Percentiles rank a stretch among this genome's conserved stretches.
Evolutionary conservation across 495 filamentous ascomycete species (phyloP).

Genomic region (Parmelia sp.): DNA sequence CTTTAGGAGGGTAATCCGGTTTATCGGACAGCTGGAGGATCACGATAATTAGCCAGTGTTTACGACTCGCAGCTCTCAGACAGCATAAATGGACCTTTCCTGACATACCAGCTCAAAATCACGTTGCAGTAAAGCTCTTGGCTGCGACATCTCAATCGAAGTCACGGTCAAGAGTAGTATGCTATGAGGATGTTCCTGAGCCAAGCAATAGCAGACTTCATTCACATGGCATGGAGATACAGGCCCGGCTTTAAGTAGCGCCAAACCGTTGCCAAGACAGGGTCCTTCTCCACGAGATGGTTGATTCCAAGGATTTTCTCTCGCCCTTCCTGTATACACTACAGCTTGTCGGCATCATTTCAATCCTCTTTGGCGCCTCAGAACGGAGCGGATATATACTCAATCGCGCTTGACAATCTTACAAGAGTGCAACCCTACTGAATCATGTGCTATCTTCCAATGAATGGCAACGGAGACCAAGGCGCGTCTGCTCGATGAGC

Average conservation of each 20-base stretch:
- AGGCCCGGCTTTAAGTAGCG: too few species aligned
- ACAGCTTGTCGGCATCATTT: too few species aligned
- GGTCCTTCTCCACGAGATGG: not conserved
- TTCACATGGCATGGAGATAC: too few species aligned
- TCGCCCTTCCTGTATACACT: too few species aligned
- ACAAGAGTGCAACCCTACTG: too few species aligned
- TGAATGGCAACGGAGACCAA: not conserved
- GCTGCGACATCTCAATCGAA: not conserved
- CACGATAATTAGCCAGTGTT: not conserved
- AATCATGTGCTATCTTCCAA: too few species aligned
- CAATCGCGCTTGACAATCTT: too few species aligned
- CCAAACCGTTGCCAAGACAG: not conserved
- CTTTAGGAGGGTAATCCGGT: not conserved
- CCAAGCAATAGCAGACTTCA: too few species aligned
- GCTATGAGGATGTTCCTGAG: not conserved
- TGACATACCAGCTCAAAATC: conserved; percentile 6
- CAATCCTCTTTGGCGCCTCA: too few species aligned
- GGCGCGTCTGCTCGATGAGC: not conserved
- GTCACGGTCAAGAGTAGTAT: not conserved
- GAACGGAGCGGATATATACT: too few species aligned
- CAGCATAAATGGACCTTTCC: not conserved
- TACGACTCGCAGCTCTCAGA: not conserved
- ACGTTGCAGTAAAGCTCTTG: conserved; percentile 6
- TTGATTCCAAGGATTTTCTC: too few species aligned
- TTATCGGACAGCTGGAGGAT: not conserved